Base-by-base conservation (phyloP, 495 filamentous ascomycete species). In the Darksidea phi region DNA sequence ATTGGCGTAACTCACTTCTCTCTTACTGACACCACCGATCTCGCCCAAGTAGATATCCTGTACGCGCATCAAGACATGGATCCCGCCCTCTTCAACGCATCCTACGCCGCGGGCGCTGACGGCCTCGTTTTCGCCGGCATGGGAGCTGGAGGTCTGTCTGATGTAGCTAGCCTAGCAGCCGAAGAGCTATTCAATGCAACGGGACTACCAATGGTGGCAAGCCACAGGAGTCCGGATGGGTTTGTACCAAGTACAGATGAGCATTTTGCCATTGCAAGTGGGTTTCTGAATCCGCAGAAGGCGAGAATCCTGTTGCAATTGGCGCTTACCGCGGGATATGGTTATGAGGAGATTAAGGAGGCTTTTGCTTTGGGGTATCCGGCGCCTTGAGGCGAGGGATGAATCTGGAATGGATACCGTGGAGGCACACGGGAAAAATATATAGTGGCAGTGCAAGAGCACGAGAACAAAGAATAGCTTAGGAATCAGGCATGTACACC, bases 1-100 rank as follows among this genome's bases (percentile, higher is more conserved):
- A 71, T 67, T 4, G 75, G 76, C 0, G 75, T 74, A 63, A 70
- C 68, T 6, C 63, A 67, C 54, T 71, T 77, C 59, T 61, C 79
- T 61, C 57, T 78, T 32, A 24, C 55, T 3, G 65, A 67, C 21
- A 53, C 74, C 38, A 68, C 66, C 8, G 48, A 57, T 17, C 71
- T 80, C 28, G 75, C 77, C 0, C 67, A 76, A n/a, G 78, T 78
- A 36, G 75, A 79, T 49, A 78, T 79, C 53, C 64, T 73, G 72
- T 71, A 63, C 53, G 18, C 63, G n/a, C 57, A 79, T 72, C 74
- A 73, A 36, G 61, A 64, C 38, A 59, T 64, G 61, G 49, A 68
- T 24, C 71, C 71, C 10, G 60, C 69, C 38, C 67, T 75, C 4
- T 64, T 78, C 23, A 72, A 68, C 34, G 71, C 70, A 18, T 70